phyloP scores from a whole-genome alignment of 331 rosid genomes.

The Pyrus hybrid region DNA sequence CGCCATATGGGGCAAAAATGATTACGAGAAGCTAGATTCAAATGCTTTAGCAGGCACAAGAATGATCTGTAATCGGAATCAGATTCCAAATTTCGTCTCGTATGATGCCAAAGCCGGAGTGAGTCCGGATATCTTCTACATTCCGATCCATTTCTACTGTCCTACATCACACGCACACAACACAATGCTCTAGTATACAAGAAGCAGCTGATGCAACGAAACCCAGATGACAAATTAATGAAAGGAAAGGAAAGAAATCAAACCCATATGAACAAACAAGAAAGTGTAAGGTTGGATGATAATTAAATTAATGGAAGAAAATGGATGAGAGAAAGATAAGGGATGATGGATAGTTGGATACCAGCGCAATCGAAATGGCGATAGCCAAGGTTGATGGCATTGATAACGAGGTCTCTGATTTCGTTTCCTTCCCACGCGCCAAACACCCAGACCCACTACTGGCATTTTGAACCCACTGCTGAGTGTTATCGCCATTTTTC shows the following conservation, averaged over 20 bases:
- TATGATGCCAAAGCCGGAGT: no score
- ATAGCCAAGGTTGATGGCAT: slow-evolving; percentile 63
- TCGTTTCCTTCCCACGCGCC: slow-evolving; percentile 73
- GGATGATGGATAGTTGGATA: background rate
- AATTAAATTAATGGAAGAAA: no score
- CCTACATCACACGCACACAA: no score
- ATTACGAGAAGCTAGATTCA: background rate
- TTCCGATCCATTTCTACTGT: no score
- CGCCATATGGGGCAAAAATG: background rate
- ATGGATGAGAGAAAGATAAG: no score
- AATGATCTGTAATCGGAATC: no score
- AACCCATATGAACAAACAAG: no score
- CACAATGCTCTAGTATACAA: no score
- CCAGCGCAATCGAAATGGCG: slow-evolving; percentile 96
- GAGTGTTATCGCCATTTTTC: slow-evolving; percentile 51
- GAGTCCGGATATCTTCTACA: no score
- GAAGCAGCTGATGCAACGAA: background rate
- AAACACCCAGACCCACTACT: slow-evolving; percentile 57
- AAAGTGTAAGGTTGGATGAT: background rate
- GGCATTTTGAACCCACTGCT: slow-evolving; percentile 75
- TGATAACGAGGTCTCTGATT: slow-evolving; percentile 55
- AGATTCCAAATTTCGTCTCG: background rate
- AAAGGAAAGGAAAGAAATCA: background rate
- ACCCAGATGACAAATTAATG: background rate
- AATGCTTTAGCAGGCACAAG: background rate